These are phyloP conservation scores for Warburgia ugandensis DNA, from an alignment of 164 flowering plant genomes.

Conservation along the genomic window DNA sequence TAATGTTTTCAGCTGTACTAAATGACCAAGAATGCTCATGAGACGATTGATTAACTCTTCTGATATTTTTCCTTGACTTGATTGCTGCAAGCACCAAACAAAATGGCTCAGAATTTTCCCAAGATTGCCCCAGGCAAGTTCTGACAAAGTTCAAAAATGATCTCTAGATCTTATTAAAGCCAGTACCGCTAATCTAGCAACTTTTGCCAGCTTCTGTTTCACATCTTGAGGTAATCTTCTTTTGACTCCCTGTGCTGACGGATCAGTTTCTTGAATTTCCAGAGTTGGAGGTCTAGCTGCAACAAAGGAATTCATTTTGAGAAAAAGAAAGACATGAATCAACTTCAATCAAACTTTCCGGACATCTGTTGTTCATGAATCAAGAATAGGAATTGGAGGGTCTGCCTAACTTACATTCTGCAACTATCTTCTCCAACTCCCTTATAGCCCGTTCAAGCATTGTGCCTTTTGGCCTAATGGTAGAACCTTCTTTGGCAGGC, in stretches of 20 bases:
- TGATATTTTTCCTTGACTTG: constrained; percentile 76
- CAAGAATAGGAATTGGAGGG: background rate
- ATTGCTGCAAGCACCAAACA: constrained; percentile 42
- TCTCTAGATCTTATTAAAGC: background rate
- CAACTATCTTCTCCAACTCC: constrained; percentile 83
- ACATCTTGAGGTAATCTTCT: constrained; percentile 90
- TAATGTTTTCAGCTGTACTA: constrained; percentile 78
- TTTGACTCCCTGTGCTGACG: constrained; percentile 62
- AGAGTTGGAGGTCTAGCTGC: constrained; percentile 74
- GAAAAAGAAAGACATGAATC: background rate
- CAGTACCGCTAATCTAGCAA: constrained; percentile 92
- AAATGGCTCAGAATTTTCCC: background rate
- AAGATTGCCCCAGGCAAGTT: background rate
- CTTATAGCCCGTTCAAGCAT: constrained; percentile 84
- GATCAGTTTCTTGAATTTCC: constrained; percentile 73
- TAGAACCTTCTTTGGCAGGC: constrained; percentile 61
- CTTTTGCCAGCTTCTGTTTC: constrained; percentile 94
- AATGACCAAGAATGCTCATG: constrained; percentile 84
- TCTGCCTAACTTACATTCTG: constrained; percentile 52
- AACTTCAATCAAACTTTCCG: background rate
- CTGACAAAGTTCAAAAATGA: constrained; percentile 3
- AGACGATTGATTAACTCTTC: constrained; percentile 73
- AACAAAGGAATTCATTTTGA: constrained; percentile 1
- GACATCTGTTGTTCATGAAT: no score
- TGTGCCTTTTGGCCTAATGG: constrained; percentile 52